Evolutionary conservation across 1,284 basidiomycete species (phyloP).

Genomic region (Pseudozyma hubeiensis): DNA sequence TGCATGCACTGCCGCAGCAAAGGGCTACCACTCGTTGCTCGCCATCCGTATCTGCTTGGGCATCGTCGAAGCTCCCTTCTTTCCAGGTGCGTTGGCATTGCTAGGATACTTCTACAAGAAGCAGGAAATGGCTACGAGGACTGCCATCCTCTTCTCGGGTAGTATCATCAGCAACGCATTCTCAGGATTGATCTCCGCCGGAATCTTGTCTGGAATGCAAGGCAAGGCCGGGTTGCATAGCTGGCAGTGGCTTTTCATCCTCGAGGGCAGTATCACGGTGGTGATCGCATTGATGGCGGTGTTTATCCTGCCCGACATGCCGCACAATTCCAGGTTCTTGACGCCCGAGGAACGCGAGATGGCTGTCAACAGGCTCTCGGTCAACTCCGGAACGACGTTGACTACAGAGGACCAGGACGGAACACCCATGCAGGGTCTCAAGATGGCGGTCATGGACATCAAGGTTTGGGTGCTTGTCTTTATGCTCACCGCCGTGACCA

Average conservation of each 20-base stretch:
- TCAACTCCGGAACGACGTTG: constrained; percentile 77
- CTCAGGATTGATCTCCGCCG: constrained; percentile 53
- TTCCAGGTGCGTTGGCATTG: constrained; percentile 66
- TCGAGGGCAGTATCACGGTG: constrained; percentile 50
- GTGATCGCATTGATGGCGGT: constrained; percentile 31
- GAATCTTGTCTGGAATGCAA: constrained; percentile 45
- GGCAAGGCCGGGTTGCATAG: constrained; percentile 26
- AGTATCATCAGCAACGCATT: constrained; percentile 60
- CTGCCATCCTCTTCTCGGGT: constrained; percentile 66
- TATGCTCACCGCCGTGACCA: constrained; percentile 43
- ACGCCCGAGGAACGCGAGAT: constrained; percentile 39
- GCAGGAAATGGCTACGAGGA: constrained; percentile 67
- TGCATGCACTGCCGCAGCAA: constrained; percentile 57
- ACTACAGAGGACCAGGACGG: constrained; percentile 34
- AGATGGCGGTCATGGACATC: constrained; percentile 48
- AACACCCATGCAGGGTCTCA: constrained; percentile 71
- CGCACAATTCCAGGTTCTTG: constrained; percentile 52
- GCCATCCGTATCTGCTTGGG: constrained; percentile 68
- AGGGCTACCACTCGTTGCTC: constrained; percentile 60
- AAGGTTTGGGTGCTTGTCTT: constrained; percentile 52
- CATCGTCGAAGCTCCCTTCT: constrained; percentile 56
- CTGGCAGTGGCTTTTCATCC: constrained; percentile 65
- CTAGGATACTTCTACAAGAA: constrained; percentile 68
- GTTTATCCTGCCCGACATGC: constrained; percentile 55
- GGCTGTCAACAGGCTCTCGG: constrained; percentile 47